Percentiles rank a stretch among this genome's conserved stretches.
These are phyloP conservation scores for Ascocoryne sarcoides DNA, from an alignment of 2,329 filamentous ascomycete genomes.

Conservation along the genomic window DNA sequence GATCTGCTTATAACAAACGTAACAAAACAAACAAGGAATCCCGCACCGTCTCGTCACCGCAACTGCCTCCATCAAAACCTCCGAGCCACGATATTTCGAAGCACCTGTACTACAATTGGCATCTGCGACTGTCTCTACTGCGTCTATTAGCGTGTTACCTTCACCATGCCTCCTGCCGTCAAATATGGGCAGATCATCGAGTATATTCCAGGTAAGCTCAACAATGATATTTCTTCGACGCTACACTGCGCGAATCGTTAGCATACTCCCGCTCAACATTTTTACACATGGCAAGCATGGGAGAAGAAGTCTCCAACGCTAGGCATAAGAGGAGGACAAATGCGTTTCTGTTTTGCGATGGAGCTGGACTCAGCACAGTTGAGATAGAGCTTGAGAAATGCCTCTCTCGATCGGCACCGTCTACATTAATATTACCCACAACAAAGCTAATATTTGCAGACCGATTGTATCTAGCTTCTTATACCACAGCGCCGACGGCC, in stretches of 20 bases:
- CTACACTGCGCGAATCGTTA: slow-evolving; percentile 8
- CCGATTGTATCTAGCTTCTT: slow-evolving; percentile 89
- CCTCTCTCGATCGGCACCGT: too few species aligned
- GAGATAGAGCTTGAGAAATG: background rate
- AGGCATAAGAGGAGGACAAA: background rate
- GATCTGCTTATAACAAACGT: slow-evolving; percentile 16
- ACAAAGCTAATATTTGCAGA: slow-evolving; percentile 49
- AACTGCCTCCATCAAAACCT: slow-evolving; percentile 2
- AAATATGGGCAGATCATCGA: slow-evolving; percentile 82
- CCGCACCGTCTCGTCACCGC: slow-evolving; percentile 8
- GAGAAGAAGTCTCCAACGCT: slow-evolving; percentile 12
- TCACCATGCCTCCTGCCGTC: slow-evolving; percentile 37
- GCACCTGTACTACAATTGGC: slow-evolving; percentile 8
- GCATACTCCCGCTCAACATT: slow-evolving; percentile 13
- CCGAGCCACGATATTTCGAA: slow-evolving; percentile 8
- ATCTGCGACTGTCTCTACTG: slow-evolving; percentile 12
- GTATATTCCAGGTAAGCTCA: slow-evolving; percentile 76
- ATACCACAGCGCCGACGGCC: slow-evolving; percentile 70
- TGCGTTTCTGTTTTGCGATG: background rate
- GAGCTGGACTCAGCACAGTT: background rate
- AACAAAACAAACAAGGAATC: slow-evolving; percentile 12
- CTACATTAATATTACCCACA: background rate
- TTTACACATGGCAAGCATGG: slow-evolving; percentile 16
- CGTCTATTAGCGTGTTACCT: slow-evolving; percentile 3
- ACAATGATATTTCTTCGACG: slow-evolving; percentile 6